Base-by-base conservation (phyloP, 169 alveolate species). In the Plasmodium vivax region DNA sequence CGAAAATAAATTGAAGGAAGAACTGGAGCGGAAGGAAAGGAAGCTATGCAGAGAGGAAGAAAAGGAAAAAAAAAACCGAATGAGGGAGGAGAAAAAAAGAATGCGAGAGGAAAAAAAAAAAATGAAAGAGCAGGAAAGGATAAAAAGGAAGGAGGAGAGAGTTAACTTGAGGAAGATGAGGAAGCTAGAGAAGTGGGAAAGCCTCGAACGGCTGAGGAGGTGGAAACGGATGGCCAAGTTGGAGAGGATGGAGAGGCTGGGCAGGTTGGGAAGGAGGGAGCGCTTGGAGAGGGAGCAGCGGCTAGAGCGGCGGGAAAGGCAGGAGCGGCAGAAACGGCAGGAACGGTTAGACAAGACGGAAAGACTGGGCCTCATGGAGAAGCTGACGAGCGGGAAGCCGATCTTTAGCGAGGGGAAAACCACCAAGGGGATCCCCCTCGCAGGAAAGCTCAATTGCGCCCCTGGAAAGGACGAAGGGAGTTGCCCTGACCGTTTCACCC, bases 41-140 rank as follows among this genome's bases (percentile, higher is more conserved):
- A 80, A 34, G n/a, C 38, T 80, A 34, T 7, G 62, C 5, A 80
- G 85, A 30, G 85, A 80, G 12, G 74, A 80, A 80, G 85, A 80
- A 32, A 80, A 34, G 56, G 56, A 27, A 32, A 80, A 47, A 19
- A 80, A 80, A n/a, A n/a, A 45, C 0, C 34, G 16, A 45, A 43
- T 80, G 27, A 80, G 32, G 36, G 75, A 80, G 19, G 73, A 80
- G 56, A 80, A 80, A 34, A 80, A 80, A 7, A 80, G 34, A 45
- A 12, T 80, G 10, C 30, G 85, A 45, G 85, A 80, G 47, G 85
- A 80, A 34, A 80, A 80, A 23, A 80, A 80, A 80, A 80, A 32
- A 41, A 45, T 80, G 23, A 80, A 80, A 45, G 85, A 80, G n/a
- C 73, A 80, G 56, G 85, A 80, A 45, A 80, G 74, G 41, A 10